These are phyloP conservation scores for Talaromyces sp. DNA, from an alignment of 2,329 filamentous ascomycete genomes.

Conservation along the genomic window DNA sequence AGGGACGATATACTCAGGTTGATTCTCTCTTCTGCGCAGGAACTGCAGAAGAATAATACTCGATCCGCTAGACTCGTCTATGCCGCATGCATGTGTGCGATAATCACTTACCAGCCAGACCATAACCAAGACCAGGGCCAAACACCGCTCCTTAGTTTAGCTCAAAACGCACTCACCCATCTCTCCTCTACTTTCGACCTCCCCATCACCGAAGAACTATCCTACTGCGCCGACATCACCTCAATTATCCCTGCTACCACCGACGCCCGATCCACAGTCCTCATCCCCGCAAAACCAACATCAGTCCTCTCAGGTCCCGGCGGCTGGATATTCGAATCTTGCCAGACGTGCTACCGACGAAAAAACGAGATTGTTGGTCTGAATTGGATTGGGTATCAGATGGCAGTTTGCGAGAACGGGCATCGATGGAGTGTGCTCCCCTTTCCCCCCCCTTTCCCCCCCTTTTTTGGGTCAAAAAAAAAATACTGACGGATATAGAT, in stretches of 20 bases:
- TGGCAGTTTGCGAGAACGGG: constrained; percentile 46
- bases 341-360: constrained; percentile 46
- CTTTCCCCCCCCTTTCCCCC: not conserved
- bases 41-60: constrained; percentile 13
- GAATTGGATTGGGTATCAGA: constrained; percentile 41
- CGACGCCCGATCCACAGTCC: not conserved
- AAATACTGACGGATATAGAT: constrained; percentile 24
- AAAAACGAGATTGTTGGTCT: constrained; percentile 25
- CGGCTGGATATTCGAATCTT: constrained; percentile 40
- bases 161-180: constrained; percentile 22
- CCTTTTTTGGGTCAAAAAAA: not conserved
- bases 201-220: constrained; percentile 26
- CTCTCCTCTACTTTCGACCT: constrained; percentile 5
- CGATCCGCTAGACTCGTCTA: constrained; percentile 30
- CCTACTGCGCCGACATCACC: constrained; percentile 16
- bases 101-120: constrained; percentile 22
- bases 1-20: constrained; percentile 23
- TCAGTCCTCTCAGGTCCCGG: constrained; percentile 19
- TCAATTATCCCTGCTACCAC: not conserved
- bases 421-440: constrained; percentile 46
- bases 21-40: constrained; percentile 20
- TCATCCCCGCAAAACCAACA: constrained; percentile 20
- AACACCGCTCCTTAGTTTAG: constrained; percentile 17
- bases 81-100: constrained; percentile 30
- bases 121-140: not conserved